Evolutionary conservation across 2,329 filamentous ascomycete species (phyloP), one percentile per base, ranked within the genome.

Genomic region (Immersiporthe knoxdaviesiana): DNA sequence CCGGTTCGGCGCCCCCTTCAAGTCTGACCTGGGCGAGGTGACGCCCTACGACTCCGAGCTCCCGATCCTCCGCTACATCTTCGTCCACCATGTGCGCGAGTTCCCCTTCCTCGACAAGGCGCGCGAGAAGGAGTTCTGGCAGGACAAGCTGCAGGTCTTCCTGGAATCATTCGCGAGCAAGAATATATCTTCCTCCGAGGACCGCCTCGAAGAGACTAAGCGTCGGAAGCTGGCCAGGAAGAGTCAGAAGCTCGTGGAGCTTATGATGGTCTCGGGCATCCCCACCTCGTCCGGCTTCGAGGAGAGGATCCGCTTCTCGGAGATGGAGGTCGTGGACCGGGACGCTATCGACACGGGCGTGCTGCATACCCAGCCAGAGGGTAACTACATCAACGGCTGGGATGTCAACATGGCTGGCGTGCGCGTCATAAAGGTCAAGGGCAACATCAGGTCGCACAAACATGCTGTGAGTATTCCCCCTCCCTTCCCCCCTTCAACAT

Each of bases 251-350:
- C 83, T 99, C 69, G 93, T 99, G 14, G 96, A 99, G 84, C 85
- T 99, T 71, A 99, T 99, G 96, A 97, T 99, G 94, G 96, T 99
- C 11, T 98, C 95, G 10, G 96, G 96, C 50, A 91, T 99, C 69
- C 93, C 92, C 44, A 99, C 96, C 0, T 94, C 96, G 4, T 97
- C 94, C 5, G 96, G 96, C 2, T 99, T 98, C 78, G 96, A 99
- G 80, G 96, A 99, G 83, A 89, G 96, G 69, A 97, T 99, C 77
- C 89, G 94, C 64, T 99, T 99, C 78, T 93, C 94, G 1, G 96
- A 99, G 81, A 91, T 99, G 81, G 96, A 99, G 77, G 94, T 98
- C 32, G 93, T 99, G 37, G 96, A 99, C 77, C 89, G 93, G 72
- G 92, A 93, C 67, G 94, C 96, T 58, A 97, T 97, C 76, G 94